Evolutionary conservation across 176 grass and related monocot genomes (phyloP).

Genomic region (Paspalum vaginatum): DNA sequence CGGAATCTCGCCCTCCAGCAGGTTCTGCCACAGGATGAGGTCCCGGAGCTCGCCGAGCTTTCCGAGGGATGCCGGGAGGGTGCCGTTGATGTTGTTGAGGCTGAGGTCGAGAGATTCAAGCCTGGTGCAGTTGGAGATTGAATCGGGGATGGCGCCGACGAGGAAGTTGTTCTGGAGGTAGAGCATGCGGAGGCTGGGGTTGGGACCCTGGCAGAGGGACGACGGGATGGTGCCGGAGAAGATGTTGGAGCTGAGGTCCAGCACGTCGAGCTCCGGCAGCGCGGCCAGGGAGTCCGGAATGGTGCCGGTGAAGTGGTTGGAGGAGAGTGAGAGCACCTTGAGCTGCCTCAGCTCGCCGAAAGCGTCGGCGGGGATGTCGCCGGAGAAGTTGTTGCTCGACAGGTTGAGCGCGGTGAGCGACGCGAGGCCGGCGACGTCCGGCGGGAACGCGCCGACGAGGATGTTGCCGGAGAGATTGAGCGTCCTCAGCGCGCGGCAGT

Average conservation of each 20-base stretch:
- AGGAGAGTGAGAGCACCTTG: slow-evolving; percentile 62
- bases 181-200: slow-evolving; percentile 58
- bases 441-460: slow-evolving; percentile 59
- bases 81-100: slow-evolving; percentile 74
- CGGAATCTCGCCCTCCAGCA: slow-evolving; percentile 84
- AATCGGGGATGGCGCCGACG: slow-evolving; percentile 64
- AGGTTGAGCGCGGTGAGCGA: slow-evolving; percentile 67
- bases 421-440: slow-evolving; percentile 57
- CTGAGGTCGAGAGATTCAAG: slow-evolving; percentile 94
- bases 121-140: slow-evolving; percentile 74
- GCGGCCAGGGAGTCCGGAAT: slow-evolving; percentile 56
- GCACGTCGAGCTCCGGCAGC: slow-evolving; percentile 65
- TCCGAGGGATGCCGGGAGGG: slow-evolving; percentile 66
- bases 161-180: slow-evolving; percentile 99
- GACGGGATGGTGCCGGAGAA: slow-evolving; percentile 71
- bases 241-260: slow-evolving; percentile 93
- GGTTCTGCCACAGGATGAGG: slow-evolving; percentile 98
- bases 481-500: slow-evolving; percentile 49
- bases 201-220: slow-evolving; percentile 54
- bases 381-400: slow-evolving; percentile 89
- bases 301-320: slow-evolving; percentile 77
- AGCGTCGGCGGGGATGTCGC: slow-evolving; percentile 55
- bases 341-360: slow-evolving; percentile 61
- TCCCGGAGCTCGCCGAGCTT: slow-evolving; percentile 64
- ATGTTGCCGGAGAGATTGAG: slow-evolving; percentile 89